Conservation (phyloP, 176 grass and related monocot species). For the Carex scoparia region DNA sequence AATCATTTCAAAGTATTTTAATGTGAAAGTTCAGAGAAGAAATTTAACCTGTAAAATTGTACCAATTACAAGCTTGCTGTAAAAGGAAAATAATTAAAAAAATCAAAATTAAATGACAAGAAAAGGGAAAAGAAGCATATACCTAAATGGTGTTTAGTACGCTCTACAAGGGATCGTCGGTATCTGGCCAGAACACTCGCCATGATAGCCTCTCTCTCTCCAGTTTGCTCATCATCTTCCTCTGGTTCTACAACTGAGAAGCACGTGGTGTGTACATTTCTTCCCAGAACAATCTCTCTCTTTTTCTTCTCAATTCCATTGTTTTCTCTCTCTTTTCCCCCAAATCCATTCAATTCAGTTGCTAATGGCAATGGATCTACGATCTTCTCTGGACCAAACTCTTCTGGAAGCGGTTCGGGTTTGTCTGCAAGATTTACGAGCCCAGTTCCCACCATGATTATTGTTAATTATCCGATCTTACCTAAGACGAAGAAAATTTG, state of each 20-base stretch:
- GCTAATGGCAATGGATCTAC: constrained; percentile 22
- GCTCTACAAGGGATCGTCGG: constrained; percentile 52
- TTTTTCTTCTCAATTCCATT: not conserved
- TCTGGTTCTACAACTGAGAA: constrained; percentile 71
- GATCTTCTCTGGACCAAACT: constrained; percentile 28
- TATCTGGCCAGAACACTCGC: constrained; percentile 79
- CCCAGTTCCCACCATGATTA: constrained; percentile 61
- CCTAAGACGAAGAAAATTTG: not conserved
- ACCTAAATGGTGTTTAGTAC: constrained; percentile 89
- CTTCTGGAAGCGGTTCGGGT: constrained; percentile 29
- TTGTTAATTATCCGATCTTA: constrained; percentile 6
- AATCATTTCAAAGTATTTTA: not conserved
- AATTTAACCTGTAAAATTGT: not conserved
- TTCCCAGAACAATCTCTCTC: constrained; percentile 63
- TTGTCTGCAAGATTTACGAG: constrained; percentile 32
- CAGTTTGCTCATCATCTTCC: constrained; percentile 74
- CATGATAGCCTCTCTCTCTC: constrained; percentile 72
- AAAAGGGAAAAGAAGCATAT: not conserved
- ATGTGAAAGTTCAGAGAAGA: not conserved
- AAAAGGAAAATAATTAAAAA: not conserved
- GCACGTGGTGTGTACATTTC: constrained; percentile 64
- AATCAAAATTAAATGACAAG: not conserved
- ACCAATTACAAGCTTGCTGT: not conserved
- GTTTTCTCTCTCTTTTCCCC: not conserved
- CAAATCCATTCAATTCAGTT: constrained; percentile 1